Conservation (phyloP, 352 stramenopile species). For the Saprolegnia parasitica region DNA sequence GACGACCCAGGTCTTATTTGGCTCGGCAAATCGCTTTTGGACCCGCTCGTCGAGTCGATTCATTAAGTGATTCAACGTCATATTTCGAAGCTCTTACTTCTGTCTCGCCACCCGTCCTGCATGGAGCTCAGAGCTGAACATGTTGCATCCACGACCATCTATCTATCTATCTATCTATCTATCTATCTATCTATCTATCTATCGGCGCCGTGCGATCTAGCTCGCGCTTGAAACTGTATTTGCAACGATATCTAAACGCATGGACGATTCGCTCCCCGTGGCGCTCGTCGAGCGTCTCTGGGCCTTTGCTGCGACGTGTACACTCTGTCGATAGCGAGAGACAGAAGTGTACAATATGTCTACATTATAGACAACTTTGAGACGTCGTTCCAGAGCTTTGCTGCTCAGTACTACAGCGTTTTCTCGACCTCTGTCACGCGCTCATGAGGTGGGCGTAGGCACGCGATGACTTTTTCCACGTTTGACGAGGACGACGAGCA, state of each 20-base stretch:
- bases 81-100: too few relatives aligned
- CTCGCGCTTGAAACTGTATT: not conserved
- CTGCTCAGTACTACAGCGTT: not conserved
- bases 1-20: constrained; percentile 65
- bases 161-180: too few relatives aligned
- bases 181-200: too few relatives aligned
- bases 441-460: not conserved
- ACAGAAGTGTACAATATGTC: not conserved
- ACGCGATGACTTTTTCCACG: constrained; percentile 3
- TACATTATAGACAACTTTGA: not conserved
- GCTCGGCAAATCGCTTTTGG: constrained; percentile 39
- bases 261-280: not conserved
- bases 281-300: not conserved
- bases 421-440: not conserved
- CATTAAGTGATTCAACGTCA: too few relatives aligned
- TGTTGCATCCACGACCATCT: too few relatives aligned
- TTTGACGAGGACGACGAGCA: constrained; percentile 14
- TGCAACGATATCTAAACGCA: not conserved
- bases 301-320: not conserved
- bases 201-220: too few relatives aligned
- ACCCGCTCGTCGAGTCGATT: not conserved
- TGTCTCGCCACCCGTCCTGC: too few relatives aligned
- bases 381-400: not conserved
- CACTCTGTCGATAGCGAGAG: not conserved
- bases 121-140: too few relatives aligned